These are phyloP conservation scores for Neurospora tetrasperma DNA, from an alignment of 495 filamentous ascomycete species.

Conservation along the genomic window DNA sequence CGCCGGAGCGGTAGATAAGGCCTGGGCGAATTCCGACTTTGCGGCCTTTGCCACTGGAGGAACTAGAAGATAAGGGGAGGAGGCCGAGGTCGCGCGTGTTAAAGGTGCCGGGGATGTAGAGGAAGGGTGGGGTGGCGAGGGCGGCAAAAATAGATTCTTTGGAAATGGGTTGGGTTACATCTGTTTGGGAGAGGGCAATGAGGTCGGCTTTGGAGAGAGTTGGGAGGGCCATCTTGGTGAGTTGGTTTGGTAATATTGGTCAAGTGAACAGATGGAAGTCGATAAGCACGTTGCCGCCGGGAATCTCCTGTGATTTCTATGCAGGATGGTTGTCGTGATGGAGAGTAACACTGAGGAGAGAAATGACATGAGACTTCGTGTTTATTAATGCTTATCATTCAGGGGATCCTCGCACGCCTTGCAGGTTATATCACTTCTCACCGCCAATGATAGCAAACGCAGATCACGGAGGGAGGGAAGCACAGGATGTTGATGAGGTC, in stretches of 20 bases:
- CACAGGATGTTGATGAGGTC: neutral
- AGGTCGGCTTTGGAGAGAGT: slow-evolving; percentile 19
- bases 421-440: neutral
- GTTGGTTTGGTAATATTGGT: neutral
- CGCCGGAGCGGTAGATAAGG: slow-evolving; percentile 44
- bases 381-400: neutral
- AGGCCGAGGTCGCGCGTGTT: slow-evolving; percentile 49
- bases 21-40: slow-evolving; percentile 25
- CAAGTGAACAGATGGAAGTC: neutral
- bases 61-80: slow-evolving; percentile 18
- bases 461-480: neutral
- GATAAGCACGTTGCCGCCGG: neutral
- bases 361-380: neutral
- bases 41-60: neutral
- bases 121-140: slow-evolving; percentile 41
- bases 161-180: slow-evolving; percentile 24
- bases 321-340: neutral
- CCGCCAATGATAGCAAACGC: neutral
- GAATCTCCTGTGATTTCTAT: neutral
- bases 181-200: slow-evolving; percentile 26
- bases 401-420: neutral
- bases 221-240: slow-evolving; percentile 15
- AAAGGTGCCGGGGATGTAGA: slow-evolving; percentile 39
- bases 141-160: slow-evolving; percentile 16
- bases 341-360: neutral